phyloP scores from a whole-genome alignment of 1,139 yeast genomes.

The Suhomyces bolitotheri region DNA sequence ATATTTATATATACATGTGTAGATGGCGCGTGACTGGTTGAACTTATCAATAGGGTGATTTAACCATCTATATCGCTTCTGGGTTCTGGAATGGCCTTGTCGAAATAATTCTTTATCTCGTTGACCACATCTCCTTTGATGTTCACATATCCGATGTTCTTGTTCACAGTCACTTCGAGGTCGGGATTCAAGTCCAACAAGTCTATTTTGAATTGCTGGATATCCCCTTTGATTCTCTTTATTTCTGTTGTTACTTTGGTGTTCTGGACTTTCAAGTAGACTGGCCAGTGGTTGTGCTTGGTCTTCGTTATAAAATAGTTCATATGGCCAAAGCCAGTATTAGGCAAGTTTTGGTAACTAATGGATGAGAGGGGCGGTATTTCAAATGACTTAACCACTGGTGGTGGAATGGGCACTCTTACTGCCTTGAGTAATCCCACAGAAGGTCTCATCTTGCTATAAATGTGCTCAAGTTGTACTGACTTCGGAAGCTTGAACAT shows the following conservation, averaged over 20 bases:
- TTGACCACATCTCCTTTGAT: conserved; percentile 61
- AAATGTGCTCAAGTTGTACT: no score
- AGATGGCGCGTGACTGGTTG: no score
- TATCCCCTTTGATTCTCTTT: conserved; percentile 63
- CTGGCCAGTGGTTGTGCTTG: conserved; percentile 65
- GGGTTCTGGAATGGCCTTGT: conserved; percentile 15
- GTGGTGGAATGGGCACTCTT: conserved; percentile 23
- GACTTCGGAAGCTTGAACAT: conserved; percentile 3
- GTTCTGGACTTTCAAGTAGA: conserved; percentile 58
- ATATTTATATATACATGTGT: conserved; percentile 3
- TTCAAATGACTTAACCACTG: conserved; percentile 22
- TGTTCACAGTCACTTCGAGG: conserved; percentile 48
- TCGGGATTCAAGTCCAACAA: conserved; percentile 48
- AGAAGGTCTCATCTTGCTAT: conserved; percentile 30
- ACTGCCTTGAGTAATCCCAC: conserved; percentile 26
- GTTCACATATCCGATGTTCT: conserved; percentile 40
- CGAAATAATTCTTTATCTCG: conserved; percentile 40
- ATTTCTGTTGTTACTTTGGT: conserved; percentile 62
- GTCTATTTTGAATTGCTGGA: conserved; percentile 58
- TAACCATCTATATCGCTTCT: no score
- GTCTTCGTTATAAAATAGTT: conserved; percentile 56
- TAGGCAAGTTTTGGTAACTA: conserved; percentile 32
- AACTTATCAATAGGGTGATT: no score
- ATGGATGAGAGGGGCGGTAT: conserved; percentile 33
- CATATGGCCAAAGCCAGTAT: conserved; percentile 44